Evolutionary conservation across 1,284 basidiomycete species (phyloP), one percentile per base, ranked within the genome.

Genomic region (Tetrapyrgos nigripes): DNA sequence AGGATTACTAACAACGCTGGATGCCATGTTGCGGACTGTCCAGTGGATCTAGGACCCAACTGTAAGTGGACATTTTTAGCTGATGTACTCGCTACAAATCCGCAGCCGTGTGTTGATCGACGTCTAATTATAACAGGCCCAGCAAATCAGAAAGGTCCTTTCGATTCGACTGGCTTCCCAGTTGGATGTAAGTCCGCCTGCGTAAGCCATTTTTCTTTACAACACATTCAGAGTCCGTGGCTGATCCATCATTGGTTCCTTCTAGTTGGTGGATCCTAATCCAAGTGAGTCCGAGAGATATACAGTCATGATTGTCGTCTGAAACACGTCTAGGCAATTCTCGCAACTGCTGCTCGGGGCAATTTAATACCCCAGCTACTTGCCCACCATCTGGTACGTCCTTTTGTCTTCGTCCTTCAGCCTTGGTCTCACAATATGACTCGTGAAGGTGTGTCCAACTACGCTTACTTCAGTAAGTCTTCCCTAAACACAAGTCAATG

Each of bases 101-200:
- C 13, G 49, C 31, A 33, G 14, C 14, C 8, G 31, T 33, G 31
- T 33, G 14, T 33, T 33, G 33, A 10, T 14, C 11, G 14, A 17
- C 3, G 29, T 29, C 37, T 33, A 47, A 31, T 21, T 43, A 13
- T 37, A 11, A 19, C 33, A 85, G 83, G 84, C 63, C 87, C 86
- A 31, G 70, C 75, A n/a, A 64, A 73, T 3, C 72, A 87, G 45
- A 78, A 80, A 62, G 86, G 85, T 5, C 85, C 85, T 0, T 82
- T 71, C 61, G 83, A 87, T 67, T 72, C 79, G 3, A 69, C 72
- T 29, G 86, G 87, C 5, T 79, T 79, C 68, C 78, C 82, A 5
- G 79, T 87, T 1, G 87, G 86, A 3, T 89, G 87, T 75, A 83
- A 82, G 68, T 83, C 79, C 52, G 83, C 87, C 1, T 89, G 87